Percentiles rank a stretch among this genome's conserved stretches.
Evolutionary conservation across 331 rosid species (phyloP).

Genomic region (Malus hybrid): DNA sequence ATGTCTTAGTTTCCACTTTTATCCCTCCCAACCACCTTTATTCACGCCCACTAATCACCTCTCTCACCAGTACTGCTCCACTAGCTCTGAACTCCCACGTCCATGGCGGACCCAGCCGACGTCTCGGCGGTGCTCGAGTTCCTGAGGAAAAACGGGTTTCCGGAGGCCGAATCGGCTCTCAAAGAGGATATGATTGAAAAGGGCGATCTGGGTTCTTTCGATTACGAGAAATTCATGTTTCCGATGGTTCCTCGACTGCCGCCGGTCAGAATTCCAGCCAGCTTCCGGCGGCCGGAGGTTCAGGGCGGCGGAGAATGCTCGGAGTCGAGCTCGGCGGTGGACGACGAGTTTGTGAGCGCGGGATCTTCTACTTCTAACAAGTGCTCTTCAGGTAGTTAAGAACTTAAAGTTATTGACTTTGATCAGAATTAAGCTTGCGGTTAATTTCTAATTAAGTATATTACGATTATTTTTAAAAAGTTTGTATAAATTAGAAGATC

Average conservation of each 20-base stretch:
- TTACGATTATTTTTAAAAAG: too few species aligned
- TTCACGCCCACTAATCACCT: constrained; percentile 20
- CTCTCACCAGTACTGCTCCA: not conserved
- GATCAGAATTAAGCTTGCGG: not conserved
- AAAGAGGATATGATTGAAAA: constrained; percentile 57
- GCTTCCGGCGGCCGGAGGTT: constrained; percentile 14
- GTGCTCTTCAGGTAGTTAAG: constrained; percentile 51
- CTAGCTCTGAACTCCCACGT: constrained; percentile 11
- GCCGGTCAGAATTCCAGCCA: constrained; percentile 57
- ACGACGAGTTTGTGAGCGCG: constrained; percentile 78
- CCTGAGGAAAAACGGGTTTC: constrained; percentile 60
- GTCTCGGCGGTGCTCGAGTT: constrained; percentile 66
- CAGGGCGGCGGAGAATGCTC: constrained; percentile 4
- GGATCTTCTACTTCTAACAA: constrained; percentile 64
- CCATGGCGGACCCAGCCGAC: constrained; percentile 75
- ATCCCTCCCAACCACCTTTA: constrained; percentile 21
- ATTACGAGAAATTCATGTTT: constrained; percentile 80
- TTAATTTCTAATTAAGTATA: not conserved
- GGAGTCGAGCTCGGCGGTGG: constrained; percentile 36
- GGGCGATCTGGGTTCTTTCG: constrained; percentile 52
- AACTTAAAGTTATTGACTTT: not conserved
- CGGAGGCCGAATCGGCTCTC: constrained; percentile 90
- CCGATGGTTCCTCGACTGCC: constrained; percentile 88
- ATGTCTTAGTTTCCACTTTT: constrained; percentile 34
- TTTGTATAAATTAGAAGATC: too few species aligned